These are phyloP conservation scores for Kuraishia cidri DNA, from an alignment of 805 yeast genomes.

Conservation along the genomic window DNA sequence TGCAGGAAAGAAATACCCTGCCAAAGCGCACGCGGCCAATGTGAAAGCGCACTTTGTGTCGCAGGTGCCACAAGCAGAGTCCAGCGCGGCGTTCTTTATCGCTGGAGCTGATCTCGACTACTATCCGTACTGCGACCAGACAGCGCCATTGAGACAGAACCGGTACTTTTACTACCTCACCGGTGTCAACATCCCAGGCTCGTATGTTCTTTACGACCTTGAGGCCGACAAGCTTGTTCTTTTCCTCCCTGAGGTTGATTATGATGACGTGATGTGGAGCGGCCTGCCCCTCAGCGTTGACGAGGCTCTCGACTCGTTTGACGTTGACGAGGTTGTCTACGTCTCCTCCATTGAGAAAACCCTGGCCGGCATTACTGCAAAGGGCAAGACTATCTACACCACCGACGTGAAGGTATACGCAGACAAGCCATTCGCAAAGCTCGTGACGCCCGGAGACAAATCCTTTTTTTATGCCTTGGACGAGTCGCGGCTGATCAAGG, in stretches of 20 bases:
- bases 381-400: conserved; percentile 31
- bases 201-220: conserved; percentile 54
- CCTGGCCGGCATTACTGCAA: conserved; percentile 18
- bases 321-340: conserved; percentile 76
- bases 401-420: conserved; percentile 46
- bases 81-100: conserved; percentile 33
- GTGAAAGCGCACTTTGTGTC: conserved; percentile 27
- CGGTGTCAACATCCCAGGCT: conserved; percentile 78
- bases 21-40: conserved; percentile 62
- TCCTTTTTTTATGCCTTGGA: conserved; percentile 69
- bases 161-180: conserved; percentile 82
- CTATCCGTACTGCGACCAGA: conserved; percentile 73
- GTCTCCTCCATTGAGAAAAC: conserved; percentile 35
- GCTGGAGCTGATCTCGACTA: conserved; percentile 52
- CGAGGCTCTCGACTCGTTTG: conserved; percentile 57
- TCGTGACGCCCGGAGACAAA: conserved; percentile 31
- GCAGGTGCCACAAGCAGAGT: conserved; percentile 8
- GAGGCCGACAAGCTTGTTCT: conserved; percentile 48
- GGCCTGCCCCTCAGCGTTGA: conserved; percentile 71
- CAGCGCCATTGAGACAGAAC: conserved; percentile 76
- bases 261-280: conserved; percentile 94
- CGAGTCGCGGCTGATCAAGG: conserved; percentile 81
- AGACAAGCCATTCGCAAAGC: conserved; percentile 19
- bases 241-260: conserved; percentile 76
- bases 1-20: conserved; percentile 56